Base-by-base conservation (phyloP, 768 basidiomycete species). In the Amanita polypyramis region DNA sequence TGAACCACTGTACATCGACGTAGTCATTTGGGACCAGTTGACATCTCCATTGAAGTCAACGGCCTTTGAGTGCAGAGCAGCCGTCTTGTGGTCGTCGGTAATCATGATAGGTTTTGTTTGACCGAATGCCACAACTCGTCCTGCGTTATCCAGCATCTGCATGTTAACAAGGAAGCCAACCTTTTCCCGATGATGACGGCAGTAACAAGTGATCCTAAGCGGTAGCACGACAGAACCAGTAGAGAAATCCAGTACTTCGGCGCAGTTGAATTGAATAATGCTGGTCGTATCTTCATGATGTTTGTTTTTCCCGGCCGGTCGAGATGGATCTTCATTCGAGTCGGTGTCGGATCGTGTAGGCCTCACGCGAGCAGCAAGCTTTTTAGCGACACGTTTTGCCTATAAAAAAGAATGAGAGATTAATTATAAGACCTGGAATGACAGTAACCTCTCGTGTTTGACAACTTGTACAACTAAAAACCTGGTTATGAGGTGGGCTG, bases 21-120 rank as follows among this genome's bases (percentile, higher is more conserved):
- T 52, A 7, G 62, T 55, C 14, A 65, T 56, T 55, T 66, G 68
- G 11, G 73, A 60, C 81, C 80, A 82, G 23, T 78, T 77, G 33
- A 68, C 58, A 45, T 75, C 73, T 20, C 66, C 55, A 33, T 63
- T 45, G 29, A 67, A 61, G 43, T 68, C 72, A 25, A 56, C 52
- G 48, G 57, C 62, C 52, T 52, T 60, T 42, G 60, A 59, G 41
- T 59, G 64, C 14, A 64, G 58, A 33, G 65, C 58, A 12, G 67
- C 77, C 23, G 89, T 92, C 68, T 99, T 99, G 69, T 99, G 96
- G 64, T 99, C 96, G 68, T 99, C 96, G 1, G 95, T 99, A 55
- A 98, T 98, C 83, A 98, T 94, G 55, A 99, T 93, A 3, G 95
- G 91, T 25, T 82, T 79, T 1, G 92, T 88, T 46, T 72, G 75